A percentile compares a stretch with the other conserved stretches of the same genome.
Evolutionary conservation across 805 yeast genomes (phyloP).

Genomic region (Ogataea neopini): DNA sequence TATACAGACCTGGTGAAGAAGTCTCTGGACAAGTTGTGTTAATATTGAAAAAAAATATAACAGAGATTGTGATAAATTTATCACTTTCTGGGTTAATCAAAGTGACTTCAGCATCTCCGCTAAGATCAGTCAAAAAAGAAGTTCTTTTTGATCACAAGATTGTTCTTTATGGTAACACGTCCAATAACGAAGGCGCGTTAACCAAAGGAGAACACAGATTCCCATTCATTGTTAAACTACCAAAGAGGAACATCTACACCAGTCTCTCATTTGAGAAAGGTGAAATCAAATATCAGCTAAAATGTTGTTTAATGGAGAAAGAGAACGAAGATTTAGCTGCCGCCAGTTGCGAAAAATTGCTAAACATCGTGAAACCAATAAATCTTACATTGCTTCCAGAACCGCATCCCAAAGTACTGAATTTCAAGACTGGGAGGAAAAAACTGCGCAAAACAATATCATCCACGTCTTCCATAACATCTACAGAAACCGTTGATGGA

Average conservation of each 20-base stretch:
- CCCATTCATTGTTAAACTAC: constrained; percentile 83
- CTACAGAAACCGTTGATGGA: constrained; percentile 23
- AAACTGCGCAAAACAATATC: constrained; percentile 39
- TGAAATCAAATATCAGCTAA: constrained; percentile 65
- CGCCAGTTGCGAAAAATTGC: constrained; percentile 53
- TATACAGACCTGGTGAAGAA: constrained; percentile 79
- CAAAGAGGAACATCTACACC: constrained; percentile 68
- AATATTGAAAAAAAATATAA: constrained; percentile 54
- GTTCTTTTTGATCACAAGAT: constrained; percentile 60
- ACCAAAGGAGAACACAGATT: constrained; percentile 84
- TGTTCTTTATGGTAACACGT: constrained; percentile 52
- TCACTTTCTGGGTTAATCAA: constrained; percentile 59
- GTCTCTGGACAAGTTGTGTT: constrained; percentile 64
- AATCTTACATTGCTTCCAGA: constrained; percentile 68
- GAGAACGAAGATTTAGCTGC: constrained; percentile 31
- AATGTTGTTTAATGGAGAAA: constrained; percentile 30
- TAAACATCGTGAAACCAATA: constrained; percentile 69
- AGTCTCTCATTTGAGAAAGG: constrained; percentile 85
- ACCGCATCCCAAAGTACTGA: constrained; percentile 65
- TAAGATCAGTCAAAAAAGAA: constrained; percentile 50
- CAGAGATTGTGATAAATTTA: constrained; percentile 53
- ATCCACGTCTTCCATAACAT: constrained; percentile 42
- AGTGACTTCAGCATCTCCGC: constrained; percentile 52
- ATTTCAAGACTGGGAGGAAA: constrained; percentile 51
- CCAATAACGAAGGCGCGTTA: constrained; percentile 34